A percentile compares a stretch with the other conserved stretches of the same genome.
Conservation (phyloP, 345 rosid species). For the Gossypium mustelinum region DNA sequence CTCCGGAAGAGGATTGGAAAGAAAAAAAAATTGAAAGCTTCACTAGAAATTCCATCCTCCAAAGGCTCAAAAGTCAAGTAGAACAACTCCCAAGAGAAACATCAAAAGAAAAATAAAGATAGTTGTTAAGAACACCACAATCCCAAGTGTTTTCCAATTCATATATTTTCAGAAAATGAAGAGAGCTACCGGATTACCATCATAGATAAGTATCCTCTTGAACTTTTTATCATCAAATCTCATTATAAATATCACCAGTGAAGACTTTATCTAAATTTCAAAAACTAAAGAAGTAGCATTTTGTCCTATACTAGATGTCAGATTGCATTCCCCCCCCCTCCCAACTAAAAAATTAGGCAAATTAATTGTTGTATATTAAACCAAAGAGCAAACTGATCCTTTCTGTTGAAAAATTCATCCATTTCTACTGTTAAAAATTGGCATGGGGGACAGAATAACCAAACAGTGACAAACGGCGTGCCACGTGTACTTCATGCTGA, state of each 20-base stretch:
- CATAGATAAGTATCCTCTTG: neutral
- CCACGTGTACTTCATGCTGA: no score
- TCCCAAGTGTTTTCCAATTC: neutral
- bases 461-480: no score
- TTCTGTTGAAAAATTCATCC: no score
- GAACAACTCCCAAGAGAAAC: neutral
- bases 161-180: no score
- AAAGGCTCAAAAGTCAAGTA: neutral
- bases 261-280: neutral
- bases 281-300: neutral
- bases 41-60: neutral
- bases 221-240: neutral
- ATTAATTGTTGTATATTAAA: no score
- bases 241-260: neutral
- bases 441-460: no score
- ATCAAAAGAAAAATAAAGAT: neutral
- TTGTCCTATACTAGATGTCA: no score
- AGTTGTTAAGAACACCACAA: neutral
- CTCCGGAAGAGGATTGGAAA: neutral
- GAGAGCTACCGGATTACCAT: neutral
- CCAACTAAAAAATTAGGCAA: no score
- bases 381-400: no score
- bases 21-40: neutral
- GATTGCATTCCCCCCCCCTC: no score
- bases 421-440: no score